Conservation (phyloP, 164 flowering plant genomes). For the Dillenia turbinata region DNA sequence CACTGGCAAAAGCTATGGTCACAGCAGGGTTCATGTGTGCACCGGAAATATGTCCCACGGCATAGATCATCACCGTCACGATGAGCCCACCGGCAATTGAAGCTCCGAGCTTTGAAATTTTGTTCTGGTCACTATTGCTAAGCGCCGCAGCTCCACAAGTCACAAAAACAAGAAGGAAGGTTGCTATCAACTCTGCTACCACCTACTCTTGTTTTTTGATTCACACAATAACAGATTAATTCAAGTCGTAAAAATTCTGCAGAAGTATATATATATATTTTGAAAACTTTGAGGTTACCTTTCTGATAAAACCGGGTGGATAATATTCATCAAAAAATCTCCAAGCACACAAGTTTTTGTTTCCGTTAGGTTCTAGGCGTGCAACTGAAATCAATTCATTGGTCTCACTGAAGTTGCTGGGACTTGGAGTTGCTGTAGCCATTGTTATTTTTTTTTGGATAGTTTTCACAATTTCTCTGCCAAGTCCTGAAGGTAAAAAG, state of each 20-base stretch:
- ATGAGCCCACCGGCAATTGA: conserved; percentile 80
- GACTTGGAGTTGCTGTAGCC: neutral
- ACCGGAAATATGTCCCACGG: conserved; percentile 85
- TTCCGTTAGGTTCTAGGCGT: neutral
- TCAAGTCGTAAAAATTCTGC: too few species aligned
- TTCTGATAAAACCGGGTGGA: conserved; percentile 29
- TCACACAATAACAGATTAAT: too few species aligned
- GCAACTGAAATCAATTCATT: conserved; percentile 6
- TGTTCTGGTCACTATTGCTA: conserved; percentile 35
- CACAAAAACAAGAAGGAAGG: conserved; percentile 70
- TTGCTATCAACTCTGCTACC: conserved; percentile 63
- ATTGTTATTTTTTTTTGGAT: neutral
- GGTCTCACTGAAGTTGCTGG: neutral
- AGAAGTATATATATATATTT: too few species aligned
- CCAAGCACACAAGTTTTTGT: too few species aligned
- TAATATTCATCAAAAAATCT: conserved; percentile 8
- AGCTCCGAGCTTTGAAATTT: conserved; percentile 59
- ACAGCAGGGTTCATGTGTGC: conserved; percentile 95
- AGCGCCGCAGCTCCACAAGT: conserved; percentile 69
- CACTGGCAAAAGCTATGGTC: conserved; percentile 69
- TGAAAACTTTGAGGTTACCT: conserved; percentile 14
- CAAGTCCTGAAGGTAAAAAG: too few species aligned
- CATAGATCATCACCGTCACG: conserved; percentile 84
- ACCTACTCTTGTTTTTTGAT: conserved; percentile 27
- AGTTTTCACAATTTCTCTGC: too few species aligned